phyloP scores from a whole-genome alignment of 2,329 filamentous ascomycete species.

The Phaeosphaeriaceae sp. region DNA sequence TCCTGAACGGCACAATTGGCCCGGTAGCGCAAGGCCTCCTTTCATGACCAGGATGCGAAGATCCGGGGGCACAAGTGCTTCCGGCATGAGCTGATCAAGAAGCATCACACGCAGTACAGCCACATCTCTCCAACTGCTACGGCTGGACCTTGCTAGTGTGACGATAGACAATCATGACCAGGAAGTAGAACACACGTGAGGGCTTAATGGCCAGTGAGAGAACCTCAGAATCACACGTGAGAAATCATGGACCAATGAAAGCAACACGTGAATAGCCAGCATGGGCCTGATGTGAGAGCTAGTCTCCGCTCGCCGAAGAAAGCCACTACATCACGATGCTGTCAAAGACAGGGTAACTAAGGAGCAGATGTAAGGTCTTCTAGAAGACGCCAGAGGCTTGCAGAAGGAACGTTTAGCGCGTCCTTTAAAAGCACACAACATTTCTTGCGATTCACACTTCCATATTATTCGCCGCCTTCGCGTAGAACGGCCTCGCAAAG shows the following conservation, averaged over 20 bases:
- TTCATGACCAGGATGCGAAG: background rate
- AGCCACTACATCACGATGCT: background rate
- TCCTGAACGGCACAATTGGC: constrained; percentile 14
- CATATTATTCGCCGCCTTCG: background rate
- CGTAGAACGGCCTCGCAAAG: background rate
- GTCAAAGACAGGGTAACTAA: constrained; percentile 2
- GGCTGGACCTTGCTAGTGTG: background rate
- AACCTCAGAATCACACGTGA: constrained; percentile 19
- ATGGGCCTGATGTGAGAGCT: background rate
- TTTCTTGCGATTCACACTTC: background rate
- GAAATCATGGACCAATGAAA: constrained; percentile 8
- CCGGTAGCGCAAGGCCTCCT: constrained; percentile 1
- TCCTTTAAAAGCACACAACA: constrained; percentile 2
- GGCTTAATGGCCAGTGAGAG: constrained; percentile 14
- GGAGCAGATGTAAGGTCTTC: constrained; percentile 12
- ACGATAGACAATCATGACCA: background rate
- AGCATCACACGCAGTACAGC: constrained; percentile 14
- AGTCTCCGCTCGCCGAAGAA: background rate
- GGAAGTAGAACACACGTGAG: constrained; percentile 18
- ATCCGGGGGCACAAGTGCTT: background rate
- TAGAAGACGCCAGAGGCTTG: constrained; percentile 10
- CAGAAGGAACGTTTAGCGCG: constrained; percentile 1
- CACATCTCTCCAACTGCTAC: background rate
- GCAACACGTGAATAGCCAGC: constrained; percentile 5
- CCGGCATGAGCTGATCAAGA: constrained; percentile 3